Conservation (phyloP, 495 filamentous ascomycete genomes). For the Elasticomyces elasticus region DNA sequence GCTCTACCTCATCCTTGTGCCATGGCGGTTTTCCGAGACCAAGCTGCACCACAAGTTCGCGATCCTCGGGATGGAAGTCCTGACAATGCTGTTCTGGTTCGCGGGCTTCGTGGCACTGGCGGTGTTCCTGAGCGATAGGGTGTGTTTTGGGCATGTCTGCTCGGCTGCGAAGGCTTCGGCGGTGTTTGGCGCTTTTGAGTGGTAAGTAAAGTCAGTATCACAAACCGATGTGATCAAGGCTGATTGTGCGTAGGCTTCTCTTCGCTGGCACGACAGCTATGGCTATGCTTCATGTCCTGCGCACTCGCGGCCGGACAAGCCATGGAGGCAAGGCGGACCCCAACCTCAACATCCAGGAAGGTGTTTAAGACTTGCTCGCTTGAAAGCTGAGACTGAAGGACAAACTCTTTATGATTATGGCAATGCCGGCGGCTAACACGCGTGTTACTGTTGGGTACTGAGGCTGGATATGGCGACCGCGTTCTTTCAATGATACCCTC, state of each 20-base stretch:
- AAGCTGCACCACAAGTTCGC: conserved; percentile 49
- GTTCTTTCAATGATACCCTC: no score
- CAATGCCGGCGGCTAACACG: no score
- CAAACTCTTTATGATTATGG: no score
- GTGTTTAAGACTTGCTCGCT: no score
- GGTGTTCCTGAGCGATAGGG: conserved; percentile 43
- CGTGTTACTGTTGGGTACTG: no score
- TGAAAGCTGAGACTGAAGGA: no score
- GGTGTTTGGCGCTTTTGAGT: conserved; percentile 48
- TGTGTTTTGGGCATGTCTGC: conserved; percentile 42
- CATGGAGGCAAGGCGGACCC: conserved; percentile 19
- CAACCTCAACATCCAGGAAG: conserved; percentile 30
- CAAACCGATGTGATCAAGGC: not conserved
- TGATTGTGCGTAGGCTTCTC: conserved; percentile 35
- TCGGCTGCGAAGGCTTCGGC: conserved; percentile 41
- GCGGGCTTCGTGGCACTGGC: conserved; percentile 68
- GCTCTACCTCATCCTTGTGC: conserved; percentile 54
- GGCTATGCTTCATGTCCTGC: conserved; percentile 31
- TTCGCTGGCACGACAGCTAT: conserved; percentile 43
- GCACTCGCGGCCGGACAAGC: conserved; percentile 16
- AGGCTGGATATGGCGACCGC: no score
- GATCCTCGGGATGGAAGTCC: conserved; percentile 52
- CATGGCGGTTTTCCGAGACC: conserved; percentile 46
- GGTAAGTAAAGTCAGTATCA: conserved; percentile 33
- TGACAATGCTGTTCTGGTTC: conserved; percentile 87